These are phyloP conservation scores for Xerocomellus amylosporus DNA, from an alignment of 768 basidiomycete genomes.

Conservation along the genomic window DNA sequence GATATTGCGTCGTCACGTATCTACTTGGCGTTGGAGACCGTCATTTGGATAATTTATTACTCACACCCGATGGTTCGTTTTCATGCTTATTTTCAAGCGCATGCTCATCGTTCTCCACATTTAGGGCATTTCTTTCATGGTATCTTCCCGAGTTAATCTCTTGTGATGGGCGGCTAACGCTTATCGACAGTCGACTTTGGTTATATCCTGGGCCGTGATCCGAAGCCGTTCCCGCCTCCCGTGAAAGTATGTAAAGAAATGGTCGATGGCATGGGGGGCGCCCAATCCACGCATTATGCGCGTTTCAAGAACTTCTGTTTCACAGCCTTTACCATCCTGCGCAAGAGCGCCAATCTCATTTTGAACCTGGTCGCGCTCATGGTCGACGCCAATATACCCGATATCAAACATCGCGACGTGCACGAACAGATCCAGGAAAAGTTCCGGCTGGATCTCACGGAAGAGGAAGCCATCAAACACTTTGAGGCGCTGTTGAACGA, in stretches of 20 bases:
- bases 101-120: background rate
- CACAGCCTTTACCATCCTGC: slow-evolving; percentile 94
- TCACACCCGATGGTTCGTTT: slow-evolving; percentile 80
- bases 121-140: slow-evolving; percentile 95
- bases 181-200: slow-evolving; percentile 83
- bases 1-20: slow-evolving; percentile 97
- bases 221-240: slow-evolving; percentile 95
- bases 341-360: slow-evolving; percentile 96
- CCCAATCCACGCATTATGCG: slow-evolving; percentile 89
- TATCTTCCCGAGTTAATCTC: slow-evolving; percentile 29
- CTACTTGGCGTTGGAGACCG: slow-evolving; percentile 95
- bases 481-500: slow-evolving; percentile 93
- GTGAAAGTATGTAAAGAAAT: slow-evolving; percentile 99
- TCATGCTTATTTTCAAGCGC: background rate
- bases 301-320: slow-evolving; percentile 97
- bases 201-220: slow-evolving; percentile 95
- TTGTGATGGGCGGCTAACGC: slow-evolving; percentile 7
- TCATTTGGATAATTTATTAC: slow-evolving; percentile 90
- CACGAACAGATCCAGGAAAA: slow-evolving; percentile 94
- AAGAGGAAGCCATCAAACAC: slow-evolving; percentile 97
- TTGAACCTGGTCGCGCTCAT: slow-evolving; percentile 94
- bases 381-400: slow-evolving; percentile 97
- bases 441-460: slow-evolving; percentile 89
- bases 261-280: slow-evolving; percentile 99
- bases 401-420: slow-evolving; percentile 89